Percentiles rank a stretch among this genome's conserved stretches.
Evolutionary conservation across 176 grass and related monocot genomes (phyloP).

Genomic region (Triticum dicoccoides): DNA sequence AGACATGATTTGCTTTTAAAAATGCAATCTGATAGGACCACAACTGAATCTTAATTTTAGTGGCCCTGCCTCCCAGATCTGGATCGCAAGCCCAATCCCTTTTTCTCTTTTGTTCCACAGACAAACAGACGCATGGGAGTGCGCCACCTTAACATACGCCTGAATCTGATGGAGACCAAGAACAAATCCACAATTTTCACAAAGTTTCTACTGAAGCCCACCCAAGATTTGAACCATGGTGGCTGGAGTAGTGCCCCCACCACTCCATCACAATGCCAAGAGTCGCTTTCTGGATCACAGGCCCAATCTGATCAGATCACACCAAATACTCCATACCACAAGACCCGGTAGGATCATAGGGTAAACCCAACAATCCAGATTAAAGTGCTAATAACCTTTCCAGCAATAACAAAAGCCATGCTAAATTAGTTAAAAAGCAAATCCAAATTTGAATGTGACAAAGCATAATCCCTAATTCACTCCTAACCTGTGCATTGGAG

Average conservation of each 20-base stretch:
- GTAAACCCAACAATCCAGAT: not conserved
- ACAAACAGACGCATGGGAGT: not conserved
- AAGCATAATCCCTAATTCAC: not conserved
- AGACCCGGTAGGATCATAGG: not conserved
- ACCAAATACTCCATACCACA: not conserved
- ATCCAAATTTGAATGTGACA: not conserved
- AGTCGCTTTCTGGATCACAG: not conserved
- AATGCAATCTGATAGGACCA: not conserved
- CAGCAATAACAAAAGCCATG: not conserved
- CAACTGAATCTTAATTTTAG: not conserved
- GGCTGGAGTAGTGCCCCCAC: not conserved
- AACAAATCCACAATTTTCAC: not conserved
- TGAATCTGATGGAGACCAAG: no score
- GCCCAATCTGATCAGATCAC: not conserved
- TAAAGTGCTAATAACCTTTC: not conserved
- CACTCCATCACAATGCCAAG: not conserved
- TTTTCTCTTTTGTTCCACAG: not conserved
- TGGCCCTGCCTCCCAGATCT: not conserved
- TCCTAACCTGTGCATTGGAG: conserved; percentile 74
- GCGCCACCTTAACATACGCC: not conserved
- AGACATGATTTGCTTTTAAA: not conserved
- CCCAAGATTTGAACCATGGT: not conserved
- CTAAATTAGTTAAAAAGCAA: not conserved
- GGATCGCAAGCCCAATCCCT: not conserved
- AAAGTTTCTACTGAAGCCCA: not conserved